Conservation (phyloP, 2,329 filamentous ascomycete genomes). For the Paramyrothecium roridum region DNA sequence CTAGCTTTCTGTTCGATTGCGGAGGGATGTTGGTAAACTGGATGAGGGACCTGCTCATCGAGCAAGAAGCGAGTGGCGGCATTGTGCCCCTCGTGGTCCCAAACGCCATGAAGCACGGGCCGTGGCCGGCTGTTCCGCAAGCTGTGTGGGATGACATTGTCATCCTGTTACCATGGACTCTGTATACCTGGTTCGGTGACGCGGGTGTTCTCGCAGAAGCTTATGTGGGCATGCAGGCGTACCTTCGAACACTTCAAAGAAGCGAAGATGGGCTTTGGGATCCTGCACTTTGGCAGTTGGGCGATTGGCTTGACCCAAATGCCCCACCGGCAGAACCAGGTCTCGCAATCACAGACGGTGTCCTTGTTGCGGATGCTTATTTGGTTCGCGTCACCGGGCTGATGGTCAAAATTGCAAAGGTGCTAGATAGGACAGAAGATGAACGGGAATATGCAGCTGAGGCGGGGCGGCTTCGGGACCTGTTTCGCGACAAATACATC, state of each 20-base stretch:
- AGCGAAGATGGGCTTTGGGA: background rate
- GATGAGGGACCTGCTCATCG: conserved; percentile 29
- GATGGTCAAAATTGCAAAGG: background rate
- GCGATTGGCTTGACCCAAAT: background rate
- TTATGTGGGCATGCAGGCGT: background rate
- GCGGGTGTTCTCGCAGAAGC: background rate
- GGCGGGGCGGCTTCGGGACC: conserved; percentile 12
- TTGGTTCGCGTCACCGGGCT: background rate
- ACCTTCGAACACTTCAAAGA: background rate
- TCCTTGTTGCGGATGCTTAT: background rate
- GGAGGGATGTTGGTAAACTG: conserved; percentile 47
- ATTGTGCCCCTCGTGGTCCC: too few species aligned
- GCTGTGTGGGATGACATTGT: conserved; percentile 14
- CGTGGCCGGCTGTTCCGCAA: conserved; percentile 39
- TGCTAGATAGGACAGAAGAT: conserved; percentile 25
- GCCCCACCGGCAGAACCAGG: conserved; percentile 25
- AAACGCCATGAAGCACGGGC: too few species aligned
- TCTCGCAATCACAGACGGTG: conserved; percentile 30
- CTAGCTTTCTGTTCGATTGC: conserved; percentile 52
- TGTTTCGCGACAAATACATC: conserved; percentile 29
- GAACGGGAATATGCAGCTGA: conserved; percentile 19
- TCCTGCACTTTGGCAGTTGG: conserved; percentile 23
- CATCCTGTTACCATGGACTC: background rate
- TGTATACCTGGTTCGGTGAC: background rate
- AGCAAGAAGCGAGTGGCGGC: background rate